Percentiles rank a stretch among this genome's conserved stretches.
Conservation (phyloP, 139 green algal genomes). For the Cymbomonas tetramitiformis region DNA sequence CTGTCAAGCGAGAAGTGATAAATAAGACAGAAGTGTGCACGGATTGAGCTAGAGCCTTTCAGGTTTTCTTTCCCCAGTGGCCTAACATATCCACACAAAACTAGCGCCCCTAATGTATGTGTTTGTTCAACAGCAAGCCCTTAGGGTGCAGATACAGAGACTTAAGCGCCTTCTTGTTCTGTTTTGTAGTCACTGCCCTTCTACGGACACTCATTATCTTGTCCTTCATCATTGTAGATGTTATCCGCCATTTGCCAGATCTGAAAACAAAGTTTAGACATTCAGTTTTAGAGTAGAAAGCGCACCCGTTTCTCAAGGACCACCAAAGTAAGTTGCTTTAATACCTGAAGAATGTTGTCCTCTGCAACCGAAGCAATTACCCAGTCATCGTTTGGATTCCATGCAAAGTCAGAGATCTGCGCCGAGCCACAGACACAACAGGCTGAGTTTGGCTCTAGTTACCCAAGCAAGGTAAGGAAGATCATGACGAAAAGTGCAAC, state of each 20-base stretch:
- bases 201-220: neutral
- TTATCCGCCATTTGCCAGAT: slow-evolving; percentile 87
- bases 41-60: no score
- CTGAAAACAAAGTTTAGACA: no score
- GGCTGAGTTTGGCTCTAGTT: neutral
- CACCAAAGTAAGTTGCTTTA: no score
- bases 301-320: neutral
- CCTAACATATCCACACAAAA: no score
- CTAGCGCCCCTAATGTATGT: no score
- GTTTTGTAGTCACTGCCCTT: neutral
- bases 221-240: slow-evolving; percentile 58
- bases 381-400: slow-evolving; percentile 81
- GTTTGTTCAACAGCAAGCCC: no score
- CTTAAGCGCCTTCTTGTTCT: neutral
- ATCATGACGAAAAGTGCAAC: neutral
- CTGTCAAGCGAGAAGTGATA: no score
- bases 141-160: no score
- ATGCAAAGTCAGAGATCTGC: slow-evolving; percentile 84
- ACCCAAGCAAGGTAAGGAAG: neutral
- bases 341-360: slow-evolving; percentile 98
- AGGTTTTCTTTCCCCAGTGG: no score
- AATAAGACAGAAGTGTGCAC: no score
- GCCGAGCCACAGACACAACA: no score
- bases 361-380: slow-evolving; percentile 86
- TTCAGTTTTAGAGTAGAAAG: neutral